Percentiles rank a stretch among this genome's conserved stretches.
Conservation (phyloP, 306 rosid species). For the Quercus berberidifolia region DNA sequence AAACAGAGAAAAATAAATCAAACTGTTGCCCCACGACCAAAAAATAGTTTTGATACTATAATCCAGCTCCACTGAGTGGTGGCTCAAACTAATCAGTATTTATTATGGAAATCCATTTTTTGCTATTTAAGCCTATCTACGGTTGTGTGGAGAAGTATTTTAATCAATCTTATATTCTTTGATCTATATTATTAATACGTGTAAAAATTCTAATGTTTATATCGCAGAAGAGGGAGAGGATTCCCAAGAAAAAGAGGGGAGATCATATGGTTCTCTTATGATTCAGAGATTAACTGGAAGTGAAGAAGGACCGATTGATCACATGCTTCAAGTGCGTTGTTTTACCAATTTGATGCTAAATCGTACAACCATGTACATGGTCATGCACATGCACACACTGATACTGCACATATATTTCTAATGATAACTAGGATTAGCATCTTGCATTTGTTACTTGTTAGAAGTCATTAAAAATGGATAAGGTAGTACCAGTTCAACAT, state of each 20-base stretch:
- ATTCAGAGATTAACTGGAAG: background rate
- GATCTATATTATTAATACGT: background rate
- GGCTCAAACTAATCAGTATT: background rate
- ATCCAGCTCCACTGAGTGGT: background rate
- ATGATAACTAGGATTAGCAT: background rate
- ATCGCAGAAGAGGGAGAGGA: slow-evolving; percentile 45
- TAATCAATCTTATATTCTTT: background rate
- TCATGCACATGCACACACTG: background rate
- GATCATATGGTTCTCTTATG: slow-evolving; percentile 80
- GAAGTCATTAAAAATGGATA: background rate
- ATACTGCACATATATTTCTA: background rate
- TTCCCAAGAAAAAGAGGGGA: slow-evolving; percentile 53
- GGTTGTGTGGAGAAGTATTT: background rate
- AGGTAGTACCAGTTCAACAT: background rate
- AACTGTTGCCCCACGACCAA: background rate
- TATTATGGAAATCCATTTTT: background rate
- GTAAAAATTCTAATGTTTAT: background rate
- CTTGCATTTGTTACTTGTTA: background rate
- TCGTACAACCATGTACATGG: slow-evolving; percentile 12
- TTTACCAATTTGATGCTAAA: slow-evolving; percentile 14
- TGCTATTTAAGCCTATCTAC: background rate
- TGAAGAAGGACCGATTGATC: too few relatives aligned
- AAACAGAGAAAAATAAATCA: background rate
- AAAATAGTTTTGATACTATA: background rate
- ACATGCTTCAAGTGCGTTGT: too few relatives aligned